Conservation (phyloP, 352 stramenopile genomes). For the Phytopythium aichiense region DNA sequence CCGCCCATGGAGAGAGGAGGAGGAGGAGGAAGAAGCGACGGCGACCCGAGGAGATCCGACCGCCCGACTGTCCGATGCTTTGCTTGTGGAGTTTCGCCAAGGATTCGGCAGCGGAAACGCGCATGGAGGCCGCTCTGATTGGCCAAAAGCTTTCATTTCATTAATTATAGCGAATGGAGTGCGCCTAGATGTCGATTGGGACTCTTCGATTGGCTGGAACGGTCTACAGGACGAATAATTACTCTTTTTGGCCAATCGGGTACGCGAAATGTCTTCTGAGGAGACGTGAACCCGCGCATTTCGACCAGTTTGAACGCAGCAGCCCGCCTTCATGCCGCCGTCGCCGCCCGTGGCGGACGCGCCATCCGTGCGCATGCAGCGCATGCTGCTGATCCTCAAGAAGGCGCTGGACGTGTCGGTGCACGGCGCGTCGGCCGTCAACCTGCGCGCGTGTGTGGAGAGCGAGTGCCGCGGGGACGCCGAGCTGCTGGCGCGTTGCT, state of each 20-base stretch:
- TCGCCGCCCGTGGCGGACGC: conserved; percentile 16
- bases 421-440: conserved; percentile 35
- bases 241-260: not conserved
- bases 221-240: no score
- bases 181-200: no score
- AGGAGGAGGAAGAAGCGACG: not conserved
- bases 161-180: no score
- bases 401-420: conserved; percentile 66
- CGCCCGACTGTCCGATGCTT: no score
- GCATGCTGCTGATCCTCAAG: conserved; percentile 58
- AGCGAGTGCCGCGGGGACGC: conserved; percentile 42
- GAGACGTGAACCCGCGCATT: not conserved
- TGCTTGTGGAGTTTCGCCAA: no score
- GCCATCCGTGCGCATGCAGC: conserved; percentile 36
- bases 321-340: conserved; percentile 1
- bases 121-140: no score
- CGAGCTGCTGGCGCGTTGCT: conserved; percentile 49
- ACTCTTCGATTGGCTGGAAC: no score
- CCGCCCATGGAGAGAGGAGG: not conserved
- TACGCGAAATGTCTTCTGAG: no score
- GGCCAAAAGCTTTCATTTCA: no score
- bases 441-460: conserved; percentile 49
- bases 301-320: not conserved
- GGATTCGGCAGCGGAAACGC: no score
- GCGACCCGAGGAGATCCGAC: no score